Conservation (phyloP, 331 rosid genomes). For the Spiraea crenata region DNA sequence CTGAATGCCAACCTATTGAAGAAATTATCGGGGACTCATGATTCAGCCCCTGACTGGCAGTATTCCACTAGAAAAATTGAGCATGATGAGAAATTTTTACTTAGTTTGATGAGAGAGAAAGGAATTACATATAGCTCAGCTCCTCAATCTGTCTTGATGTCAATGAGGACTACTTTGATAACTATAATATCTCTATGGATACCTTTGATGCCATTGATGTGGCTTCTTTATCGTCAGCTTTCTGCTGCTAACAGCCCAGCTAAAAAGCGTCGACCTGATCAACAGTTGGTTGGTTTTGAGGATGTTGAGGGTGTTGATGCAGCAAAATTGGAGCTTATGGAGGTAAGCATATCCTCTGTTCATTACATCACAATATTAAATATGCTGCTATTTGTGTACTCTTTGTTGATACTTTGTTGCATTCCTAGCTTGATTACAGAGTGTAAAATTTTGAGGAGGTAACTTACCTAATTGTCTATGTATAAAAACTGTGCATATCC, state of each 20-base stretch:
- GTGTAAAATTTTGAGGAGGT: not conserved
- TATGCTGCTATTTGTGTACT: not conserved
- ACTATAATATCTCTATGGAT: constrained; percentile 82
- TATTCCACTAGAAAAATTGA: constrained; percentile 84
- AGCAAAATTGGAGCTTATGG: constrained; percentile 92
- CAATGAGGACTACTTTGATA: constrained; percentile 75
- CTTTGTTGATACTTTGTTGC: not conserved
- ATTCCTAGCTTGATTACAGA: not conserved
- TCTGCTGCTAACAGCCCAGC: constrained; percentile 90
- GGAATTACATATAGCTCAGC: constrained; percentile 82
- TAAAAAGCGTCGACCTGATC: constrained; percentile 60
- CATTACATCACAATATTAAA: not conserved
- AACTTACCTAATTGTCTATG: not conserved
- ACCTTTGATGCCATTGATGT: constrained; percentile 91
- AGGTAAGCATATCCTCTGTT: constrained; percentile 51
- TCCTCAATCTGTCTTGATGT: constrained; percentile 73
- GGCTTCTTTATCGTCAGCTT: constrained; percentile 93
- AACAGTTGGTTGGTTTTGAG: constrained; percentile 75
- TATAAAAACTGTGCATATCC: not conserved
- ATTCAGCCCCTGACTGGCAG: constrained; percentile 68
- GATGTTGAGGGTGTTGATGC: constrained; percentile 96
- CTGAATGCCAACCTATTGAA: constrained; percentile 25
- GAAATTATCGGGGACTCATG: constrained; percentile 41
- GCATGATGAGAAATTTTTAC: constrained; percentile 79
- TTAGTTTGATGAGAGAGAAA: constrained; percentile 77